phyloP scores from a whole-genome alignment of 2,329 filamentous ascomycete species.

The Leptographium flavum region DNA sequence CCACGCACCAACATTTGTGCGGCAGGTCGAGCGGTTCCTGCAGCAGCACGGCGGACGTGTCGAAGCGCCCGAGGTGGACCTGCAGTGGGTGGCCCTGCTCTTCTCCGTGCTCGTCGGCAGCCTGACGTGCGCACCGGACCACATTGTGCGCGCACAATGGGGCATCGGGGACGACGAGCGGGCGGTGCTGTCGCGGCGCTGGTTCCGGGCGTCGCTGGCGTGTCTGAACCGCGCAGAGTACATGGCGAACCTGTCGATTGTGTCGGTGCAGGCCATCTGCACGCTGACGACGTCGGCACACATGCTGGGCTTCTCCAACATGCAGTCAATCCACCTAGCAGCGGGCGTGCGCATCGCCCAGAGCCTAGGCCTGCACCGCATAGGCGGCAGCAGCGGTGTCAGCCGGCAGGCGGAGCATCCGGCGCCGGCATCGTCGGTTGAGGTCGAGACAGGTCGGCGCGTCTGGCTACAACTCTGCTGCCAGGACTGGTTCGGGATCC shows the following conservation, averaged over 20 bases:
- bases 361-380: slow-evolving; percentile 28
- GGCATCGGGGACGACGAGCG: slow-evolving; percentile 28
- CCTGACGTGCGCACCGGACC: slow-evolving; percentile 24
- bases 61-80: slow-evolving; percentile 17
- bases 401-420: not conserved
- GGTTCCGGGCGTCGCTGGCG: slow-evolving; percentile 28
- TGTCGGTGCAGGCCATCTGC: slow-evolving; percentile 30
- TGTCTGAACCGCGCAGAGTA: slow-evolving; percentile 31
- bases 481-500: slow-evolving; percentile 23
- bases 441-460: slow-evolving; percentile 19
- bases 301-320: slow-evolving; percentile 31
- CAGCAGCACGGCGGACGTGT: slow-evolving; percentile 19
- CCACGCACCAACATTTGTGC: slow-evolving; percentile 19
- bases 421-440: slow-evolving; percentile 5
- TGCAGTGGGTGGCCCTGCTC: slow-evolving; percentile 31
- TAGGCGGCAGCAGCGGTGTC: slow-evolving; percentile 9
- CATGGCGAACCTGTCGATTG: slow-evolving; percentile 25
- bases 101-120: slow-evolving; percentile 28
- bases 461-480: slow-evolving; percentile 23
- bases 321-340: slow-evolving; percentile 28
- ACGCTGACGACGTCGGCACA: slow-evolving; percentile 34
- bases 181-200: slow-evolving; percentile 24
- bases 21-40: slow-evolving; percentile 23
- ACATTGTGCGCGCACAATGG: slow-evolving; percentile 21
- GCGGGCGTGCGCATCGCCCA: slow-evolving; percentile 31